phyloP scores from a whole-genome alignment of 306 rosid genomes.

The Trifolium subterraneum region DNA sequence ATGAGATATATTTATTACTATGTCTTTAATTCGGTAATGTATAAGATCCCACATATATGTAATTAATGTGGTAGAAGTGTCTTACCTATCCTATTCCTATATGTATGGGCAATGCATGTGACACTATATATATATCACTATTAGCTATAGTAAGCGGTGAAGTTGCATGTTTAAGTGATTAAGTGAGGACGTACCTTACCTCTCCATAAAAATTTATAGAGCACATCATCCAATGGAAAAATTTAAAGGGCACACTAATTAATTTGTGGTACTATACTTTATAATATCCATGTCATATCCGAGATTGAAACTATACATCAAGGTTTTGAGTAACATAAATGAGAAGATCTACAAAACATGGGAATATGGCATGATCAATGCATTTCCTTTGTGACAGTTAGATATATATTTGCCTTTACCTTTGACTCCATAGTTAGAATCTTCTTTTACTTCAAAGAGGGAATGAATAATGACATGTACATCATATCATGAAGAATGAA shows the following conservation, averaged over 20 bases:
- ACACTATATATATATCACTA: conserved; percentile 3
- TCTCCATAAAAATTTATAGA: conserved; percentile 22
- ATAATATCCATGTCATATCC: conserved; percentile 33
- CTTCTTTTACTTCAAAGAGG: conserved; percentile 4
- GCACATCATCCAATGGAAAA: conserved; percentile 16
- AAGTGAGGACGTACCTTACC: conserved; percentile 5
- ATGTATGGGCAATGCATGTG: conserved; percentile 60
- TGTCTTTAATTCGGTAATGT: conserved; percentile 31
- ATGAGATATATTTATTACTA: conserved; percentile 19
- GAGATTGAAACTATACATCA: conserved; percentile 19
- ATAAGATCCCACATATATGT: conserved; percentile 38
- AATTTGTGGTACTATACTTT: conserved; percentile 10
- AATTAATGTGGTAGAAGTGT: conserved; percentile 42
- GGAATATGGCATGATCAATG: conserved; percentile 29
- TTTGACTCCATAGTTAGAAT: conserved; percentile 26
- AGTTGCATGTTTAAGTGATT: conserved; percentile 37
- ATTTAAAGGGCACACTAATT: conserved; percentile 4
- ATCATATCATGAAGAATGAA: background rate
- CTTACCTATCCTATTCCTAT: conserved; percentile 43
- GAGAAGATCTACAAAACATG: conserved; percentile 8
- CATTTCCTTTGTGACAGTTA: background rate
- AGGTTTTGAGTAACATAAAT: conserved; percentile 8
- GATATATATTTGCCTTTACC: conserved; percentile 12
- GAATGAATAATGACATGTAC: background rate
- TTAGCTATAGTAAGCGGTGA: conserved; percentile 42